Conservation (phyloP, 345 rosid genomes). For the Gossypium australe region DNA sequence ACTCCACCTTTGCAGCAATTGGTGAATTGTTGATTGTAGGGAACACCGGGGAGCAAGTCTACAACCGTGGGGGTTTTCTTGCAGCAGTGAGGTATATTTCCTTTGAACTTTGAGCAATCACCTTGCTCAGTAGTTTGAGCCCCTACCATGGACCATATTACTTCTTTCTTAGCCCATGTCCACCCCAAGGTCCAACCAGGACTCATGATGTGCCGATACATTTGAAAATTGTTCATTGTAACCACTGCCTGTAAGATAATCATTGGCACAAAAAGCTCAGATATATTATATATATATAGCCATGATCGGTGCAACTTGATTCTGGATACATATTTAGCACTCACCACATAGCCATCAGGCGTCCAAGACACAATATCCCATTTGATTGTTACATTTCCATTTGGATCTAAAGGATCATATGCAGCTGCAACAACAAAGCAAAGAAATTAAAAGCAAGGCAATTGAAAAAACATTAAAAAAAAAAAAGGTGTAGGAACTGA, state of each 20-base stretch:
- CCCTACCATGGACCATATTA: slow-evolving; percentile 75
- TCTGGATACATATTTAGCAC: slow-evolving; percentile 10
- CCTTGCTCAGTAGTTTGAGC: slow-evolving; percentile 91
- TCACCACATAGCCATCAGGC: slow-evolving; percentile 75
- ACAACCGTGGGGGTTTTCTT: slow-evolving; percentile 64
- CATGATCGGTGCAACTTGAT: background rate
- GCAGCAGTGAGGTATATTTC: slow-evolving; percentile 76
- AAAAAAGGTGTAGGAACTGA: background rate
- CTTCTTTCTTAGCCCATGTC: slow-evolving; percentile 92
- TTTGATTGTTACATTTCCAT: slow-evolving; percentile 71
- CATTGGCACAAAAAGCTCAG: slow-evolving; percentile 3
- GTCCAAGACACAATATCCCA: slow-evolving; percentile 95
- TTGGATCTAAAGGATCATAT: slow-evolving; percentile 90
- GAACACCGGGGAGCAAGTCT: slow-evolving; percentile 74
- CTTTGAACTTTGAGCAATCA: slow-evolving; percentile 92
- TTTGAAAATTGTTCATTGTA: slow-evolving; percentile 69
- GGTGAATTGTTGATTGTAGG: slow-evolving; percentile 67
- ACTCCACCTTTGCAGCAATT: slow-evolving; percentile 96
- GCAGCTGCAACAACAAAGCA: slow-evolving; percentile 47
- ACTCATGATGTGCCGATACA: slow-evolving; percentile 62
- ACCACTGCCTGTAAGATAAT: slow-evolving; percentile 53
- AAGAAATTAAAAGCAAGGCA: background rate
- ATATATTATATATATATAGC: slow-evolving; percentile 18
- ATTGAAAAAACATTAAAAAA: background rate
- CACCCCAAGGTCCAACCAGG: slow-evolving; percentile 89